Base-by-base conservation (phyloP, 305 asterid species). In the Fraxinus nigra region DNA sequence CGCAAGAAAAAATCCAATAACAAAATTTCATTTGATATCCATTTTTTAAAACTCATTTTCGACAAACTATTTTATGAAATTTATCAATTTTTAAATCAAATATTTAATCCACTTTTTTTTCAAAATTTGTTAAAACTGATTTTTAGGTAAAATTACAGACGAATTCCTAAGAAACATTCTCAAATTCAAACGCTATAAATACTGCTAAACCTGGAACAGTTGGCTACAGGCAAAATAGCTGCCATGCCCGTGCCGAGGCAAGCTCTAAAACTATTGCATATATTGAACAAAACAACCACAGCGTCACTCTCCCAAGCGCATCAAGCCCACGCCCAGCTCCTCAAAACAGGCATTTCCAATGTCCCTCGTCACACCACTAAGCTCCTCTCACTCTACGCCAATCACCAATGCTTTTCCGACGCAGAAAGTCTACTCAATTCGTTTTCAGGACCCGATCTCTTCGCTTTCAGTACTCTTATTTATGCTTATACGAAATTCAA, bases 331-430 rank as follows among this genome's bases (percentile, higher is more conserved):
- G 90, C 92, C 34, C 86, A 83, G 77, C 89, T 90, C 79, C 87
- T 92, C 85, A 90, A 91, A 81, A 82, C 90, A 30, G 91, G 94
- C 72, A 83, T 88, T 35, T 86, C 79, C 76, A 89, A 80, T 43
- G 69, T 86, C 65, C 83, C 87, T 65, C 86, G 76, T 81, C 72
- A 86, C 72, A 85, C 84, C 80, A 87, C 88, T 80, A 93, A 87
- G 83, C 86, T 94, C 80, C 80, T 92, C 74, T 91, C 95, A 0
- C 84, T 89, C 61, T 92, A 92, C 37, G 90, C 92, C 86, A 85
- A 87, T 83, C 88, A 83, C 86, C 85, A 80, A 6, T 61, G 63
- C 73, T 89, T 93, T 75, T 51, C 87, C 35, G 85, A 88, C 33
- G 91, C 95, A 46, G 81, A 81, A 35, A 83, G 18, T 79, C 83